Evolutionary conservation across 1,139 yeast genomes (phyloP).

Genomic region (Nakaseomyces bracarensis): DNA sequence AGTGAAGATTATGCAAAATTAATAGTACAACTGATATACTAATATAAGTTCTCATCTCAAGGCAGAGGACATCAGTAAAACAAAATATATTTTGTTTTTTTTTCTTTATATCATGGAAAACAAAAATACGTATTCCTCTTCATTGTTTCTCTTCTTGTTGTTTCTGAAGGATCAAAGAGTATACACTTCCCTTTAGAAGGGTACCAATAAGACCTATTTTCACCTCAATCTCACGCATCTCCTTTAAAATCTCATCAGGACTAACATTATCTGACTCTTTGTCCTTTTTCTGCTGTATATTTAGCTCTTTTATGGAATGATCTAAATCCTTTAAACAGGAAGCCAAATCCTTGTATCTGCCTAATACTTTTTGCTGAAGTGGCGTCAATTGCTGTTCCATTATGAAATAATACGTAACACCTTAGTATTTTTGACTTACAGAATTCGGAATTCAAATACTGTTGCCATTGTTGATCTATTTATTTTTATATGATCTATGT

Average conservation of each 20-base stretch:
- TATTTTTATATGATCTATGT: no score
- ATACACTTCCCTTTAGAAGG: constrained; percentile 60
- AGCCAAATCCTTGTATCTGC: constrained; percentile 23
- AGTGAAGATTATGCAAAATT: no score
- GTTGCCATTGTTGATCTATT: no score
- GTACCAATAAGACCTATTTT: constrained; percentile 61
- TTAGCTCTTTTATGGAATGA: constrained; percentile 23
- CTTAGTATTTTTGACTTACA: no score
- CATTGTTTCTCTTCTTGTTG: constrained; percentile 14
- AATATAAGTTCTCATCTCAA: no score
- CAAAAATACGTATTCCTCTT: not conserved
- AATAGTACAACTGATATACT: not conserved
- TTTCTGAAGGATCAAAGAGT: constrained; percentile 43
- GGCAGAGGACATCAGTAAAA: no score
- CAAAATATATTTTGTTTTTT: no score
- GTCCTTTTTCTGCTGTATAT: constrained; percentile 9
- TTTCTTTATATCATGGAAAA: no score
- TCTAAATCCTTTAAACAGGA: constrained; percentile 25
- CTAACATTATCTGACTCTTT: constrained; percentile 12
- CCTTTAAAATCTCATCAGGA: constrained; percentile 27
- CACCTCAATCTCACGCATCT: constrained; percentile 48
- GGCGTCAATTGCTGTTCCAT: constrained; percentile 10
- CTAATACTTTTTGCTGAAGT: constrained; percentile 27
- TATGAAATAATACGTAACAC: no score
- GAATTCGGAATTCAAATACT: no score